Conservation (phyloP, 305 asterid genomes). For the Solanum chacoense region DNA sequence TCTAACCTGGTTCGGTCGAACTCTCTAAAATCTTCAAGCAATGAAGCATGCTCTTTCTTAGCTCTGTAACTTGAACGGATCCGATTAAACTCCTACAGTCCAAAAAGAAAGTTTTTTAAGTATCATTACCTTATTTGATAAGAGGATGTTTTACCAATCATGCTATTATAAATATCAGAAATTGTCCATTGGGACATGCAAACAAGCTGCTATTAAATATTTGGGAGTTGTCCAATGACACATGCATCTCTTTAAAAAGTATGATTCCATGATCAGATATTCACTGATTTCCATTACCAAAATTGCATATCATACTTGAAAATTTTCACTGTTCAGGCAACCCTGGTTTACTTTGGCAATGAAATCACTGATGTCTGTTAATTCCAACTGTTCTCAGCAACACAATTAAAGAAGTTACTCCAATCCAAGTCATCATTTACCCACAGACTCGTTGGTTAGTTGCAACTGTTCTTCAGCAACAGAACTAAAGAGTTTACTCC, state of each 20-base stretch:
- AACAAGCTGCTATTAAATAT: not conserved
- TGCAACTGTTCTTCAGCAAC: not conserved
- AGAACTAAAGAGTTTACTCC: not conserved
- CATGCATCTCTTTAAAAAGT: not conserved
- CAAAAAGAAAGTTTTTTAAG: not conserved
- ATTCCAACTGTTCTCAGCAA: not conserved
- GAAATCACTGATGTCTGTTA: not conserved
- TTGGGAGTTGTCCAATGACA: not conserved
- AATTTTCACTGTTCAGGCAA: not conserved
- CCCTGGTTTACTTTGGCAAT: not conserved
- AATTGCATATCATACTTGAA: not conserved
- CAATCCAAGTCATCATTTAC: not conserved
- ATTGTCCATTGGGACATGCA: not conserved
- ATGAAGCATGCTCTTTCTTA: conserved; percentile 90
- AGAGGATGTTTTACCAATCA: not conserved
- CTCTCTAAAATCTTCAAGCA: conserved; percentile 96
- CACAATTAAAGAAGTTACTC: not conserved
- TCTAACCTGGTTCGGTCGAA: conserved; percentile 87
- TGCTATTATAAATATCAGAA: not conserved
- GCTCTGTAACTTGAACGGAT: conserved; percentile 85
- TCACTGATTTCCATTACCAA: not conserved
- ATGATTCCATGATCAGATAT: not conserved
- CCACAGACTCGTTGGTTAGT: not conserved
- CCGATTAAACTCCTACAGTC: conserved; percentile 69
- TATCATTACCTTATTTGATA: not conserved